These are phyloP conservation scores for Melastoma malabathricum DNA, from an alignment of 345 rosid genomes.

Conservation along the genomic window DNA sequence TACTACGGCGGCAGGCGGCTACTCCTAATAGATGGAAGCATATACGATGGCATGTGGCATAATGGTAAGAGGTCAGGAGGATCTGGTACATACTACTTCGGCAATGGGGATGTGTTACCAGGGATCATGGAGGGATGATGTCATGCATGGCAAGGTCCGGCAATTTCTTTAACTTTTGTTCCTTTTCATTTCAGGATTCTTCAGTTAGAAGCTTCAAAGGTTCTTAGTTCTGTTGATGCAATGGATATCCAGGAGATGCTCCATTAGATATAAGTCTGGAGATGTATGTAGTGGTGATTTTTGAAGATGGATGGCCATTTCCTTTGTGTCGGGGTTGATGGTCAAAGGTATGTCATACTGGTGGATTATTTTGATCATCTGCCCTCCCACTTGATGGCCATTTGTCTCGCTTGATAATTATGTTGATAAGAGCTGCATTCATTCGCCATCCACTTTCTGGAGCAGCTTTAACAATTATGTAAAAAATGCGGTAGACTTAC, in stretches of 20 bases:
- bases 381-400: too few relatives aligned
- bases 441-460: background rate
- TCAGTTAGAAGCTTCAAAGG: background rate
- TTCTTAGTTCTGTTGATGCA: too few relatives aligned
- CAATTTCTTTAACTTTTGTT: constrained; percentile 3
- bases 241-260: too few relatives aligned
- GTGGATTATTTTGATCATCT: background rate
- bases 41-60: constrained; percentile 93
- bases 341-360: constrained; percentile 48
- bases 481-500: background rate
- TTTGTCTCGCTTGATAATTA: too few relatives aligned
- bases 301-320: constrained; percentile 80
- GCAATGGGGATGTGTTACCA: constrained; percentile 91
- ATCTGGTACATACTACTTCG: constrained; percentile 76
- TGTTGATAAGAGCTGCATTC: too few relatives aligned
- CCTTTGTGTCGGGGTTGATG: constrained; percentile 60
- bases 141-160: constrained; percentile 91
- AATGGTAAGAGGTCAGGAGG: constrained; percentile 80
- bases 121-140: constrained; percentile 95
- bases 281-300: constrained; percentile 66
- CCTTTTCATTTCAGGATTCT: background rate
- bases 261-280: constrained; percentile 27
- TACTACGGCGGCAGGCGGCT: constrained; percentile 63
- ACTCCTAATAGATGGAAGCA: constrained; percentile 66
- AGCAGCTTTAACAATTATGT: background rate